These are phyloP conservation scores for Phlyctochytrium bullatum DNA, from an alignment of 192 early-diverging fungal species.

Conservation along the genomic window DNA sequence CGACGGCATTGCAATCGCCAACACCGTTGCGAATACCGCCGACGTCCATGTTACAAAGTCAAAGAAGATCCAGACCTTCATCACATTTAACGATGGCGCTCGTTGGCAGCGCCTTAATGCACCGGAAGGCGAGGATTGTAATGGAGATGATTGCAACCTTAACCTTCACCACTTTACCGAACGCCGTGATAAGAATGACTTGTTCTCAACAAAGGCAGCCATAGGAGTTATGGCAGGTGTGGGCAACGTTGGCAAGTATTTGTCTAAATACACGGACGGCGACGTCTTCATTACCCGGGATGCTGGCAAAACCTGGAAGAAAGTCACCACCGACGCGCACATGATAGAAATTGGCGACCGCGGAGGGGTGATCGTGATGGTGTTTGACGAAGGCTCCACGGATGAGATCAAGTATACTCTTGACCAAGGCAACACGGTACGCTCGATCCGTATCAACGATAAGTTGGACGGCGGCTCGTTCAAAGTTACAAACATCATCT, in stretches of 20 bases:
- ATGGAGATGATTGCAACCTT: conserved; percentile 55
- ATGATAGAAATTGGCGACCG: conserved; percentile 89
- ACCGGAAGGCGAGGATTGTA: conserved; percentile 26
- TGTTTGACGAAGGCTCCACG: conserved; percentile 70
- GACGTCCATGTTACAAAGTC: conserved; percentile 52
- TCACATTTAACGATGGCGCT: conserved; percentile 85
- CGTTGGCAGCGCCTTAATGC: conserved; percentile 20
- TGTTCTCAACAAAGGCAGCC: conserved; percentile 69
- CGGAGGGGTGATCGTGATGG: conserved; percentile 77
- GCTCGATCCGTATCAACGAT: conserved; percentile 1
- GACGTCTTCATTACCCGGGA: conserved; percentile 82
- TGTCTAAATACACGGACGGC: conserved; percentile 59
- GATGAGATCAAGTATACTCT: conserved; percentile 40
- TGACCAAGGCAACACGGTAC: conserved; percentile 27
- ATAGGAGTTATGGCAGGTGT: conserved; percentile 86
- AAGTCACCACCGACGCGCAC: conserved; percentile 63
- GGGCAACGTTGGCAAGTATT: conserved; percentile 74
- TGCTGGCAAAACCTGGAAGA: conserved; percentile 80
- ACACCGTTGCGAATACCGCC: conserved; percentile 74
- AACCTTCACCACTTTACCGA: conserved; percentile 83
- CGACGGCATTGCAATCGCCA: conserved; percentile 80
- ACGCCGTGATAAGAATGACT: conserved; percentile 58
- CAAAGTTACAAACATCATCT: conserved; percentile 31
- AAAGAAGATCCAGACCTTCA: conserved; percentile 71
- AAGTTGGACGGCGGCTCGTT: conserved; percentile 25